A percentile compares a stretch with the other conserved stretches of the same genome.
Evolutionary conservation across 2,329 filamentous ascomycete genomes (phyloP).

Genomic region (Parafenestella ontariensis): DNA sequence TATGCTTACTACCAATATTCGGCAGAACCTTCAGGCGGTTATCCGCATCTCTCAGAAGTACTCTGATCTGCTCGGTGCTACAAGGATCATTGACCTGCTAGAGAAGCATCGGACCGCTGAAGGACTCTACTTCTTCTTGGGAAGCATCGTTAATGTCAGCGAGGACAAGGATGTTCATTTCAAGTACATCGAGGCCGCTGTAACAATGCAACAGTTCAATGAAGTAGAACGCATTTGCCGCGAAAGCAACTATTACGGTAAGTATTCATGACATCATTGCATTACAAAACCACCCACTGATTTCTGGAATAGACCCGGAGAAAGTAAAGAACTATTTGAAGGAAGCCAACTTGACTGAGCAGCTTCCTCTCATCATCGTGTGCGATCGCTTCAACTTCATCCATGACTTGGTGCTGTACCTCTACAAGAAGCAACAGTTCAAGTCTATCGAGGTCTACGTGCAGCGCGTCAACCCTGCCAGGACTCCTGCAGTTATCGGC

Average conservation of each 20-base stretch:
- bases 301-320: constrained; percentile 77
- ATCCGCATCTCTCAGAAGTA: constrained; percentile 98
- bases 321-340: constrained; percentile 99
- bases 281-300: not conserved
- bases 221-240: constrained; percentile 98
- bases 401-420: constrained; percentile 92
- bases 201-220: constrained; percentile 88
- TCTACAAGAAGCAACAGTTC: constrained; percentile 99
- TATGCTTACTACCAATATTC: constrained; percentile 96
- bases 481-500: constrained; percentile 91
- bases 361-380: constrained; percentile 95
- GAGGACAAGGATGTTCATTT: constrained; percentile 96
- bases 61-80: constrained; percentile 90
- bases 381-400: constrained; percentile 99
- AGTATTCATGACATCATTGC: constrained; percentile 1
- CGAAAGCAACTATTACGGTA: constrained; percentile 65
- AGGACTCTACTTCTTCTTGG: constrained; percentile 97
- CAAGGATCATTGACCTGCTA: constrained; percentile 86
- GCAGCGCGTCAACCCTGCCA: constrained; percentile 90
- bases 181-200: constrained; percentile 99
- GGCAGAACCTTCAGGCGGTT: constrained; percentile 93
- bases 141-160: constrained; percentile 95
- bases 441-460: constrained; percentile 99
- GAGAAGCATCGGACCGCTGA: constrained; percentile 98
- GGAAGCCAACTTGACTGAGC: constrained; percentile 89